Evolutionary conservation across 73 alveolate species (phyloP).

Genomic region (Effrenium voratum): DNA sequence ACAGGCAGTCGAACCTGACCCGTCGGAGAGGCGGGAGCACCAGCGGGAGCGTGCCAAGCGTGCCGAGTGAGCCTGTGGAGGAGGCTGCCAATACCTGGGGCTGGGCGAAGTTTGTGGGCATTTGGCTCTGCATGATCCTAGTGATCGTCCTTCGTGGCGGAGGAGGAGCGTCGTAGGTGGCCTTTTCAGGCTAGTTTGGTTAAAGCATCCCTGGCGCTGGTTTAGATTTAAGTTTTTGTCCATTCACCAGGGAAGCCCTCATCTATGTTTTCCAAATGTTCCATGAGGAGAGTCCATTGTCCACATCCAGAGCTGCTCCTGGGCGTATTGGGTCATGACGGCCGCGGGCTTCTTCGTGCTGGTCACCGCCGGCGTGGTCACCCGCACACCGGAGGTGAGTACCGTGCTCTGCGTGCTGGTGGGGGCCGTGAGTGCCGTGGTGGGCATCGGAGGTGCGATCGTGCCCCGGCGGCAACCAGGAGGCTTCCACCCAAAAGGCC

Average conservation of each 20-base stretch:
- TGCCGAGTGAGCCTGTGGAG: background rate
- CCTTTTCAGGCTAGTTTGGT: no score
- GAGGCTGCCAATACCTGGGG: background rate
- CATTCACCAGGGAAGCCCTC: no score
- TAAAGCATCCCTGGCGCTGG: no score
- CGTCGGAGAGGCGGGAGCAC: conserved; percentile 10
- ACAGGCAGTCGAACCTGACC: no score
- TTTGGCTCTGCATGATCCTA: conserved; percentile 81
- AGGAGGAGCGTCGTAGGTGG: no score
- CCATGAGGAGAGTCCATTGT: conserved; percentile 54
- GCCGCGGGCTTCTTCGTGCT: conserved; percentile 19
- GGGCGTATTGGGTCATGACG: conserved; percentile 59
- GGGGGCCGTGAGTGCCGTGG: conserved; percentile 86
- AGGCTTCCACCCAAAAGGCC: background rate
- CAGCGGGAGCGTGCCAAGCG: conserved; percentile 3
- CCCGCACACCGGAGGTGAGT: no score
- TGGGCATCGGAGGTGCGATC: conserved; percentile 80
- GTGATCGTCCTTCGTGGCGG: conserved; percentile 66
- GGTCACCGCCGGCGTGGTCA: no score
- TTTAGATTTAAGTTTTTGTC: no score
- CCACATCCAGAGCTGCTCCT: conserved; percentile 36
- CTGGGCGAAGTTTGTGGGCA: conserved; percentile 17
- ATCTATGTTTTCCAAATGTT: no score
- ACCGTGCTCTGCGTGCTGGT: conserved; percentile 50
- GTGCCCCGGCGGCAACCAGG: background rate